Evolutionary conservation across 1,284 basidiomycete genomes (phyloP), one percentile per base, ranked within the genome.

Genomic region (Apiotrichum laibachii): DNA sequence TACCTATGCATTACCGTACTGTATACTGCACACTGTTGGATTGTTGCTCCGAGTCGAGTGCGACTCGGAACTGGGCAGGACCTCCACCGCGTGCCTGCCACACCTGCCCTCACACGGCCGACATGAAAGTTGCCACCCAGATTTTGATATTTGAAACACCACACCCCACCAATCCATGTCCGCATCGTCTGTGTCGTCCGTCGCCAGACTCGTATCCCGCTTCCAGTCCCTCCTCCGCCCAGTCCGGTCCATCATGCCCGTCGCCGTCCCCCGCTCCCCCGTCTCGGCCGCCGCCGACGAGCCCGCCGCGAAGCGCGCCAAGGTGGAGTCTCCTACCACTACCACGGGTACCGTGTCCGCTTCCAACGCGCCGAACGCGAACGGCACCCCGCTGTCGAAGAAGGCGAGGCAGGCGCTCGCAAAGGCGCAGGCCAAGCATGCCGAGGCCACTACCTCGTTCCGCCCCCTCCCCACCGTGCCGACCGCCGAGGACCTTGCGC

Each of bases 191-290:
- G 26, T 31, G 26, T 31, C 19, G 10, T 34, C 34, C 8, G 49
- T 50, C 12, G 19, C 35, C 18, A 35, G 35, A 9, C 49, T 50
- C 13, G 21, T 15, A n/a, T 40, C 37, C 5, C n/a, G 49, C 9
- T 37, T 50, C 37, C 18, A 16, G 37, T 16, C 35, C n/a, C 35
- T 50, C 49, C 43, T n/a, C n/a, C 22, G 42, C 26, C 50, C 50
- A 22, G 22, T 16, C 9, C 16, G 39, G 37, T 43, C 26, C 40
- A 50, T 39, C 26, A 67, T 67, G 66, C 57, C 61, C 34, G 55
- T 65, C 19, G 57, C 66, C 2, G 59, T 50, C 21, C 19, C 54
- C 39, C 63, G 63, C 40, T 51, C 59, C 43, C 54, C 59, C 26
- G 26, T 31, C 26, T 31, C 26, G 26, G 2, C 59, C 65, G 1